These are phyloP conservation scores for rapeseed (Brassica napus) DNA, from an alignment of 345 rosid species.

Conservation along the genomic window DNA sequence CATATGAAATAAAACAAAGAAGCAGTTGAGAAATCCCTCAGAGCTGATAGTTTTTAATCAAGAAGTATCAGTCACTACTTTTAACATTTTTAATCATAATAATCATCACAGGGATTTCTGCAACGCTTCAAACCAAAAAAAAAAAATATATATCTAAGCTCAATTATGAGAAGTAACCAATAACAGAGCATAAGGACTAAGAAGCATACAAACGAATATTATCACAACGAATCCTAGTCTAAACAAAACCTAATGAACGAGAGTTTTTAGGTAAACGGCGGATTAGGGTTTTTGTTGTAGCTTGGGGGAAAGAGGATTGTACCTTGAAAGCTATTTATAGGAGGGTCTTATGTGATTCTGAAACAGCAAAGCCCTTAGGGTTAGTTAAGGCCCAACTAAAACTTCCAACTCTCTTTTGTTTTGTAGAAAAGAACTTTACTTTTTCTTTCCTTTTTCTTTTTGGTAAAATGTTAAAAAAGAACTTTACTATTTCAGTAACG, in stretches of 20 bases:
- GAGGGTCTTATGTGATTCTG: not conserved
- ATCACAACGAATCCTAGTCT: not conserved
- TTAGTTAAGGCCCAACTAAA: not conserved
- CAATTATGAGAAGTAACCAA: not conserved
- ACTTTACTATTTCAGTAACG: too few relatives aligned
- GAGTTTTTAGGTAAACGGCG: not conserved
- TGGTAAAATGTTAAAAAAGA: too few relatives aligned
- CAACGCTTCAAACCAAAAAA: not conserved
- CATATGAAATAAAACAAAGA: not conserved
- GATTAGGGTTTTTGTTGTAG: not conserved
- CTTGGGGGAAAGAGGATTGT: not conserved
- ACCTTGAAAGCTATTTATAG: conserved; percentile 8
- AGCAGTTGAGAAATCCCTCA: conserved; percentile 15
- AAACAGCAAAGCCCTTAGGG: conserved; percentile 12
- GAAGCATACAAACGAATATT: not conserved
- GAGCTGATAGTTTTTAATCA: conserved; percentile 14
- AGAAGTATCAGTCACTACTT: conserved; percentile 29
- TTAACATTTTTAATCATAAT: conserved; percentile 19
- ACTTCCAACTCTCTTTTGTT: not conserved
- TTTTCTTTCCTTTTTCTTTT: too few relatives aligned
- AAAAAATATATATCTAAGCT: not conserved
- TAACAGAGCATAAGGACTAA: not conserved
- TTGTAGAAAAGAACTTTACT: not conserved
- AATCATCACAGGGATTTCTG: conserved; percentile 25
- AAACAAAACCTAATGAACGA: not conserved